These are phyloP conservation scores for Lachnellula subtilissima DNA, from an alignment of 2,329 filamentous ascomycete genomes.

Conservation along the genomic window DNA sequence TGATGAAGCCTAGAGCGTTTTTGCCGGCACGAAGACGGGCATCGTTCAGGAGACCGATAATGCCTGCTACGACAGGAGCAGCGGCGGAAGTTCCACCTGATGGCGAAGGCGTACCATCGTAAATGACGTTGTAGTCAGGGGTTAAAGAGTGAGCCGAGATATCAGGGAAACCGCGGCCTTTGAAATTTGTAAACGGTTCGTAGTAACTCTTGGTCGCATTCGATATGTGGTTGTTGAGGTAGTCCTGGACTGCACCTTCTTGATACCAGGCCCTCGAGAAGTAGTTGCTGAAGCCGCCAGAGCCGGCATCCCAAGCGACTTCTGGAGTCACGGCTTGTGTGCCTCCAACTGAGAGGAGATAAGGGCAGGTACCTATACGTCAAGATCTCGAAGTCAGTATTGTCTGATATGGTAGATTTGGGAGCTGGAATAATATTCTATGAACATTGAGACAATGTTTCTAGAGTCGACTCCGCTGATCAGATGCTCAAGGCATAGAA, in stretches of 20 bases:
- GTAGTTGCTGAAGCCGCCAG: conserved; percentile 50
- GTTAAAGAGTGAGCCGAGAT: conserved; percentile 42
- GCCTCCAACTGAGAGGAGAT: conserved; percentile 24
- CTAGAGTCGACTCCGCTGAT: too few relatives aligned
- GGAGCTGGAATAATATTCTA: too few relatives aligned
- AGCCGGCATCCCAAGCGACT: conserved; percentile 41
- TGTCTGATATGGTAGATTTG: too few relatives aligned
- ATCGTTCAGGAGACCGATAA: conserved; percentile 60
- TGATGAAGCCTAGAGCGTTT: conserved; percentile 48
- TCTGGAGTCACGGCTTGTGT: conserved; percentile 28
- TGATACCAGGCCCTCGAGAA: conserved; percentile 46
- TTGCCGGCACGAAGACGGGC: conserved; percentile 47
- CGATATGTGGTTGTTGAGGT: conserved; percentile 32
- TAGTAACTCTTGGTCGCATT: conserved; percentile 34
- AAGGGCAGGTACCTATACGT: conserved; percentile 34
- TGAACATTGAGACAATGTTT: too few relatives aligned
- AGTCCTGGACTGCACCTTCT: conserved; percentile 35
- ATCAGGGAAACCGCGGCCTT: conserved; percentile 50
- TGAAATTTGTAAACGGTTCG: conserved; percentile 39
- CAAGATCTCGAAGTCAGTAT: too few relatives aligned
- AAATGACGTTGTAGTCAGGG: conserved; percentile 47
- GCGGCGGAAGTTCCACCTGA: conserved; percentile 39
- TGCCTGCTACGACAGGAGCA: conserved; percentile 51
- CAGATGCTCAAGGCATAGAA: too few relatives aligned
- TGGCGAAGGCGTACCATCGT: conserved; percentile 19